Evolutionary conservation across 192 early-diverging fungal species (phyloP), one percentile per base, ranked within the genome.

Genomic region (Coemansia sp.): DNA sequence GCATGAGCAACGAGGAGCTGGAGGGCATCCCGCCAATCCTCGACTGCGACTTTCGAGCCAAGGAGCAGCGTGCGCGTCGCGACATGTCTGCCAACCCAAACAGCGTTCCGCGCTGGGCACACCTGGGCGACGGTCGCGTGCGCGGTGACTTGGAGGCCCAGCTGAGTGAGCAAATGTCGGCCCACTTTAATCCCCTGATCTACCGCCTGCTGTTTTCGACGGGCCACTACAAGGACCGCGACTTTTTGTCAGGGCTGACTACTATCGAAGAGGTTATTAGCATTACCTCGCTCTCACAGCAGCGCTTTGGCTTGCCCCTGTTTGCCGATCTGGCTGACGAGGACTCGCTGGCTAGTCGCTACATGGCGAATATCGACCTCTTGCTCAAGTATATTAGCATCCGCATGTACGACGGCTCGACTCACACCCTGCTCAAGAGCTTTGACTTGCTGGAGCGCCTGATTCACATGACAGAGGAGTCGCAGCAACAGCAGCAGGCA

Each of bases 381-480:
- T 68, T 96, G 43, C 84, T 96, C 40, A 96, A 95, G 64, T 96
- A 96, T 69, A 65, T 93, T 44, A 95, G 93, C 26, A 79, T 96
- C 19, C 89, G 95, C 14, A 93, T 96, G 84, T 93, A 91, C 76
- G 95, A 96, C 63, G 95, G 93, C n/a, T 93, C 91, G 58, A 96
- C 95, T 0, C 92, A 87, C 62, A 92, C 94, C 72, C 80, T 96
- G 35, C 85, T 96, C 23, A 94, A 94, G 72, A 89, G 89, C 64
- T 77, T 96, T 43, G 94, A 96, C 21, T 62, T 96, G 7, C 74
- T 94, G 3, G 91, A 96, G 71, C 91, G 91, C 44, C 67, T 95
- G 59, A 73, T 92, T 11, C 59, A 72, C 1, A 62, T 93, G 42
- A 70, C 93, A 23, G 91, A 91, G 52, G 84, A 89, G 23, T 75